Evolutionary conservation across 345 rosid genomes (phyloP), one percentile per base, ranked within the genome.

Genomic region (Linum trigynum): DNA sequence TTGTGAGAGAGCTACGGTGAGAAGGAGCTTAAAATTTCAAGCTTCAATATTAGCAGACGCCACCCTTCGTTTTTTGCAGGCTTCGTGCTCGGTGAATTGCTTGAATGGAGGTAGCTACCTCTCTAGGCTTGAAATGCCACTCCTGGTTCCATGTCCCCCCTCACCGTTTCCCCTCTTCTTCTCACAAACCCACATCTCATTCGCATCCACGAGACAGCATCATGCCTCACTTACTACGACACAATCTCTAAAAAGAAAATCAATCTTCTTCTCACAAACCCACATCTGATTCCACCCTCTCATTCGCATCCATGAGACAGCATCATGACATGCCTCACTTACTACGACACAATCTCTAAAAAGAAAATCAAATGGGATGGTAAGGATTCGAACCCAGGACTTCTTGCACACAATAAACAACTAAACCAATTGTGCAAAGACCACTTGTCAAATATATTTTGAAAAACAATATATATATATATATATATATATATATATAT

Each of bases 201-300:
- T 70, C 53, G 78, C 81, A 40, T 62, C 84, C 39, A 67, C 77
- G 1, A 73, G 39, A 41, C 80, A 65, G 39, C 74, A 62, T 35
- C 72, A 64, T 39, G 60, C 56, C 61, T 17, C 32, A 38, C 73
- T 78, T 65, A 69, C 72, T 39, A 71, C 72, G 38, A 69, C 79
- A 67, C 78, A 74, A 1, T 40, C 72, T 11, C 69, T n/a, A n/a
- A n/a, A n/a, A n/a, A n/a, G n/a, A n/a, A n/a, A n/a, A n/a, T n/a
- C n/a, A n/a, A n/a, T 69, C 77, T 77, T 69, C 70, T 75, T 61
- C 66, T 68, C 70, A 37, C 62, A 70, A 69, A n/a, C 76, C 78
- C 65, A 65, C 67, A 53, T 57, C 77, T 73, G 61, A 59, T 72
- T 72, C 65, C 78, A 62, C 68, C 75, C 40, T 81, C 74, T 43